Evolutionary conservation across 2,329 filamentous ascomycete genomes (phyloP), one percentile per base, ranked within the genome.

Genomic region (Aspergillus quadrilineatus): DNA sequence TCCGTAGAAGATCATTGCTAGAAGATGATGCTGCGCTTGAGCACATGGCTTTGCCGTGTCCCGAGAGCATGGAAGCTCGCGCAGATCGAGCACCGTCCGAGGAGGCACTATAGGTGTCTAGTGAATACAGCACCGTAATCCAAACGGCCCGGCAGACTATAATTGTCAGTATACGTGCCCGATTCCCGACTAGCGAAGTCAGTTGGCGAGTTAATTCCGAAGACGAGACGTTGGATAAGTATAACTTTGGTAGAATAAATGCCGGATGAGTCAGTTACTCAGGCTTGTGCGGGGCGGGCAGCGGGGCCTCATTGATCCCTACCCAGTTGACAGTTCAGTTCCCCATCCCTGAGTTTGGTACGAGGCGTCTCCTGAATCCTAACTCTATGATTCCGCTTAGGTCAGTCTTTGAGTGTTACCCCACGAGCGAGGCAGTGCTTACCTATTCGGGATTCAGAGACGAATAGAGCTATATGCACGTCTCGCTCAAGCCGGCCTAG

Each of bases 281-380:
- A 12, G 50, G 53, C 53, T 50, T 43, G 12, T n/a, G 53, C 39
- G 53, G 46, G 53, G 53, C 53, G 53, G 46, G 37, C 45, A 37
- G 15, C 14, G 12, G 39, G 39, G n/a, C 6, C 1, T 9, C 4
- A 17, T 22, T 14, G 8, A 22, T 22, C 22, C 3, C 2, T 22
- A 22, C 28, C 34, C 14, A 34, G 47, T 12, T 43, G 22, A 37
- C 42, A 47, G 32, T 26, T 30, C 22, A 28, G 22, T 9, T 29
- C 14, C 28, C 17, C 14, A 28, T 28, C 42, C 28, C 42, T 22
- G 22, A 22, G 22, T 22, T 22, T 22, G 22, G 22, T 22, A 22
- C 22, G 22, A 22, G 22, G 22, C 22, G 22, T 22, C 22, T 22
- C 22, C 22, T 22, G 22, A 26, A 29, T 30, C 28, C 15, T 30